phyloP scores from a whole-genome alignment of 2,329 filamentous ascomycete genomes.

The Colletotrichum sp. region DNA sequence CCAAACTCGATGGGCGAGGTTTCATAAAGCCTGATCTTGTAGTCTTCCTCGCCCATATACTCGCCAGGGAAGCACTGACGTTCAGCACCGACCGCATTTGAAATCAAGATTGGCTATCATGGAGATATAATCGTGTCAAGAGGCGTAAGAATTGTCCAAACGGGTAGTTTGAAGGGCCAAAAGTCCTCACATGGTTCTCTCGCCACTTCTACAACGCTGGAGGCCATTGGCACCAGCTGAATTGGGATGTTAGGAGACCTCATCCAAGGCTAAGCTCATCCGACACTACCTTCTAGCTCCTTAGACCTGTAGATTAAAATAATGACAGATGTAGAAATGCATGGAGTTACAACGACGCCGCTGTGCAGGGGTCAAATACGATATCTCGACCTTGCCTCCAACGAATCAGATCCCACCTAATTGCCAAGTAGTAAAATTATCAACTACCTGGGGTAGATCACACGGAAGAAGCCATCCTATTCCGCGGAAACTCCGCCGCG shows the following conservation, averaged over 20 bases:
- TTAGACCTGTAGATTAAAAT: not conserved
- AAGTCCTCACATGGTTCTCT: not conserved
- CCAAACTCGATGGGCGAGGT: not conserved
- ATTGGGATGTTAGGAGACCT: not conserved
- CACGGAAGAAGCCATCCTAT: not conserved
- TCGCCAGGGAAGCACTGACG: not conserved
- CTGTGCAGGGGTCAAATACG: not conserved
- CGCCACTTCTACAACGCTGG: not conserved
- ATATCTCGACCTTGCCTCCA: not conserved
- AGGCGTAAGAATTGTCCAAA: not conserved
- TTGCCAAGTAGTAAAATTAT: not conserved
- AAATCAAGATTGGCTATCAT: not conserved
- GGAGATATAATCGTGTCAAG: fast-evolving
- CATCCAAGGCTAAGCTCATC: not conserved
- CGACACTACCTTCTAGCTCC: not conserved
- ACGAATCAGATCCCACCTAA: not conserved
- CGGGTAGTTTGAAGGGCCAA: not conserved
- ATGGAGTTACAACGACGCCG: not conserved
- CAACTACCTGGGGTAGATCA: not conserved
- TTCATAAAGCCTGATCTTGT: fast-evolving
- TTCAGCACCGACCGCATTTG: not conserved
- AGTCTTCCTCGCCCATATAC: not conserved
- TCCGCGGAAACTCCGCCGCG: not conserved
- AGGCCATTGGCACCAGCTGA: not conserved
- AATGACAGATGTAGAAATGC: not conserved